Conservation (phyloP, 345 rosid genomes). For the Rhodomyrtus tomentosa region DNA sequence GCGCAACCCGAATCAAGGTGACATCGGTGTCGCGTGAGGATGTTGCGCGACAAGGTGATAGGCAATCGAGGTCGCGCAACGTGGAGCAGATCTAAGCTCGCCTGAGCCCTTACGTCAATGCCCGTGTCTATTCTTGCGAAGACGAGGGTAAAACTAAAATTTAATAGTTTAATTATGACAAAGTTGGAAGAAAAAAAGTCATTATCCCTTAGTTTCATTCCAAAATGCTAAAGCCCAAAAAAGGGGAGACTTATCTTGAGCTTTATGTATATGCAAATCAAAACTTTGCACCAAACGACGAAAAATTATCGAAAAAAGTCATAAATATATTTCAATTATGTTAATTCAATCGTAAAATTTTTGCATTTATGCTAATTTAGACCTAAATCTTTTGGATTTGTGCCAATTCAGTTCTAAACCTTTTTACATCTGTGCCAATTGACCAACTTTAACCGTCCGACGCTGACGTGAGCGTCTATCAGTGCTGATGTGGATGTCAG, state of each 20-base stretch:
- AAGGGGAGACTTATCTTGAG: neutral
- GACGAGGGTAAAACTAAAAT: neutral
- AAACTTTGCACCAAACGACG: neutral
- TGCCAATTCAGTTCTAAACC: too few species aligned
- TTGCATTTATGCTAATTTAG: too few species aligned
- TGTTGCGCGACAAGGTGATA: rapidly evolving
- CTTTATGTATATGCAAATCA: neutral
- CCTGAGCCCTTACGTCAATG: neutral
- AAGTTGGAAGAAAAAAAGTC: neutral
- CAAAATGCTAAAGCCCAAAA: neutral
- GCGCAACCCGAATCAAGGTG: too few species aligned
- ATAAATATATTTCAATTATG: too few species aligned
- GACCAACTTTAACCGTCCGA: too few species aligned
- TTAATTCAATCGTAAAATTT: too few species aligned
- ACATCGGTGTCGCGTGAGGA: too few species aligned
- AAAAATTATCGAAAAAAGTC: too few species aligned
- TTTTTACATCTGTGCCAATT: too few species aligned
- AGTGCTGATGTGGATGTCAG: too few species aligned
- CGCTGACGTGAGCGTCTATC: too few species aligned
- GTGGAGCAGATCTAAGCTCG: neutral
- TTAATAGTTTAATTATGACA: neutral
- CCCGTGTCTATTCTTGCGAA: neutral
- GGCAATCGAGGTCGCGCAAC: neutral
- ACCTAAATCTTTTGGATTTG: too few species aligned
- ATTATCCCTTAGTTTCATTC: neutral